Evolutionary conservation across 2,329 filamentous ascomycete genomes (phyloP).

Genomic region (Trichoderma polysporum): DNA sequence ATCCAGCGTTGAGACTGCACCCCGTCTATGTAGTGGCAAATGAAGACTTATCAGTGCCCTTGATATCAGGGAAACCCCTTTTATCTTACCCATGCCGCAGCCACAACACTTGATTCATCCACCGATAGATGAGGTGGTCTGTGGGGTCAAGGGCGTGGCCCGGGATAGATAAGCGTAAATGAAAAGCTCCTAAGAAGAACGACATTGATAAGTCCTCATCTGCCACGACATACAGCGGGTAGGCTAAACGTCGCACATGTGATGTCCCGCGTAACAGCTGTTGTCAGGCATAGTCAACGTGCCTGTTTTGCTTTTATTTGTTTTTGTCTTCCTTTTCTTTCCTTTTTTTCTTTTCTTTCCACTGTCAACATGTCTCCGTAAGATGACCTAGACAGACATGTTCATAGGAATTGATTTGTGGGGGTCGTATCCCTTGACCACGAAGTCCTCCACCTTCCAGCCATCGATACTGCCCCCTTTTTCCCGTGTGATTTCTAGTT

Average conservation of each 20-base stretch:
- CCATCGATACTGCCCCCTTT: conserved; percentile 78
- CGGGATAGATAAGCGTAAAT: neutral
- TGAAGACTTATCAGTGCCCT: neutral
- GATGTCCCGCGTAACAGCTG: neutral
- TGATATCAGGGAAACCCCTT: neutral
- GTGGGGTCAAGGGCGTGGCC: neutral
- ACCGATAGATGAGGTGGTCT: neutral
- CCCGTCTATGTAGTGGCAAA: neutral
- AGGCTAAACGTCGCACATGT: neutral
- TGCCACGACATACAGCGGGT: neutral
- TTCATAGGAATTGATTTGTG: conserved; percentile 96
- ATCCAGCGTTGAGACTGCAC: neutral
- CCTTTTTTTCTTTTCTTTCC: neutral
- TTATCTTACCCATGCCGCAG: neutral
- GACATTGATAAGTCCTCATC: neutral
- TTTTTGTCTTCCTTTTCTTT: neutral
- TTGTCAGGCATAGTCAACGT: neutral
- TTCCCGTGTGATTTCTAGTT: conserved; percentile 68
- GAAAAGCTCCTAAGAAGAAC: neutral
- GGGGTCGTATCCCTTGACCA: conserved; percentile 82
- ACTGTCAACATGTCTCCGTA: no score
- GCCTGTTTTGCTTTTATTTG: neutral
- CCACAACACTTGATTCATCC: neutral
- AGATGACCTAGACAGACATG: conserved; percentile 73
- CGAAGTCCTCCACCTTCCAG: conserved; percentile 86